Percentiles rank a stretch among this genome's conserved stretches.
Conservation (phyloP, 1,284 basidiomycete genomes). For the Wolfiporia cocos region DNA sequence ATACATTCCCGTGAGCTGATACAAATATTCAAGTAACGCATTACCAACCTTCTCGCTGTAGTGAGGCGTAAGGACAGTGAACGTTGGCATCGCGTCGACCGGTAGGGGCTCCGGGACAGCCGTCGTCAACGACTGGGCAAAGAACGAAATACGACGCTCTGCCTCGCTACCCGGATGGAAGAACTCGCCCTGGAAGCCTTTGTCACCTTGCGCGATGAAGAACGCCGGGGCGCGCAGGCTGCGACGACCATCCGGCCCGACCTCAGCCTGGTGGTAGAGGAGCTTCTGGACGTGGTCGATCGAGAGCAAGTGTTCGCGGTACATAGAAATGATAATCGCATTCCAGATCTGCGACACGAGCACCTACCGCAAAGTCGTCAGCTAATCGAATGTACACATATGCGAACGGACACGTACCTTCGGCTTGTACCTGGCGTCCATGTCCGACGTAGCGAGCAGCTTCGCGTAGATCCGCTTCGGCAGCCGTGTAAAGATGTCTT, state of each 20-base stretch:
- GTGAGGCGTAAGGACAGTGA: constrained; percentile 93
- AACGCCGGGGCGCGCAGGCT: constrained; percentile 90
- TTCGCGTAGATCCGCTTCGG: constrained; percentile 96
- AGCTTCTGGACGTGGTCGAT: constrained; percentile 95
- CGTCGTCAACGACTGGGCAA: constrained; percentile 90
- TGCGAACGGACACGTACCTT: constrained; percentile 50
- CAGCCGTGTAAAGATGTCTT: constrained; percentile 87
- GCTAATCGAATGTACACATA: background rate
- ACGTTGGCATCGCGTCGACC: constrained; percentile 95
- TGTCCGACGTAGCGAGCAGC: constrained; percentile 83
- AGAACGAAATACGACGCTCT: constrained; percentile 94
- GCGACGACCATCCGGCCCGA: constrained; percentile 75
- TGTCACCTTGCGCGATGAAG: constrained; percentile 89
- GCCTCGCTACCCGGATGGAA: constrained; percentile 91
- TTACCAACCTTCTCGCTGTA: constrained; percentile 86
- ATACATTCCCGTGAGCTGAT: background rate
- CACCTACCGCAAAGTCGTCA: constrained; percentile 49
- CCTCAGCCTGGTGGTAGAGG: constrained; percentile 91
- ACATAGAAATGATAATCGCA: constrained; percentile 99
- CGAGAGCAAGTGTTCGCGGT: constrained; percentile 92
- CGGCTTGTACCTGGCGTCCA: constrained; percentile 96
- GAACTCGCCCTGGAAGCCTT: constrained; percentile 83
- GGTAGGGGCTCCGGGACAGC: constrained; percentile 85
- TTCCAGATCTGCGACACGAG: constrained; percentile 98
- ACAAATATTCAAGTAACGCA: background rate